phyloP scores from a whole-genome alignment of 2,329 filamentous ascomycete genomes.

The Cordyceps sp. region DNA sequence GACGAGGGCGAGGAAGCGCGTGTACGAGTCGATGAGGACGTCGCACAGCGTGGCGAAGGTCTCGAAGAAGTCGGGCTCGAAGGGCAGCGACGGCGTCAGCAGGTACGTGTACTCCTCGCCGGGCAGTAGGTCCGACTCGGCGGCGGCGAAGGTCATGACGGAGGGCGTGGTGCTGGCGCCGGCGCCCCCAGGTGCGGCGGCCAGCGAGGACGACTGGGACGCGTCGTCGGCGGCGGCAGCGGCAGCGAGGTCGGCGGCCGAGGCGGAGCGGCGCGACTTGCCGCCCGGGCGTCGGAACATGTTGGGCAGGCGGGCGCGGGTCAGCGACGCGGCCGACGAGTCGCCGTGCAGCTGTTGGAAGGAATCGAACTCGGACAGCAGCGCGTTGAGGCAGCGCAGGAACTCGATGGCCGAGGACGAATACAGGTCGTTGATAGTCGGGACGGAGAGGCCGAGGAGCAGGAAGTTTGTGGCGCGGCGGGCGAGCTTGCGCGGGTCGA shows the following conservation, averaged over 20 bases:
- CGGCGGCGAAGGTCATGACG: conserved; percentile 40
- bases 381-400: conserved; percentile 67
- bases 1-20: conserved; percentile 57
- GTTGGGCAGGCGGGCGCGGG: conserved; percentile 62
- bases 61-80: conserved; percentile 94
- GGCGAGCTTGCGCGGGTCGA: conserved; percentile 67
- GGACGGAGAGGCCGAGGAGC: conserved; percentile 79
- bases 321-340: conserved; percentile 46
- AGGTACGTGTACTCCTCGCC: conserved; percentile 82
- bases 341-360: conserved; percentile 80
- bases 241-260: conserved; percentile 23
- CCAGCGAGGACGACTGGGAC: conserved; percentile 13
- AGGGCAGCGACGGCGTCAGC: conserved; percentile 80
- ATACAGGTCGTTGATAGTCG: conserved; percentile 77
- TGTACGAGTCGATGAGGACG: conserved; percentile 84
- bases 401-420: conserved; percentile 69
- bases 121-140: conserved; percentile 50
- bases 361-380: conserved; percentile 82
- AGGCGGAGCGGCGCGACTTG: conserved; percentile 39
- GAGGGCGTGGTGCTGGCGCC: conserved; percentile 16
- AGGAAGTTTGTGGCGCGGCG: conserved; percentile 89
- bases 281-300: conserved; percentile 58
- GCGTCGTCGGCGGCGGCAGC: conserved; percentile 25
- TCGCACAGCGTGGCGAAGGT: conserved; percentile 94
- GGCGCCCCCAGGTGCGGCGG: conserved; percentile 10